Percentiles rank a stretch among this genome's conserved stretches.
These are phyloP conservation scores for Sungouiozyma intestinalis DNA, from an alignment of 805 yeast species.

Conservation along the genomic window DNA sequence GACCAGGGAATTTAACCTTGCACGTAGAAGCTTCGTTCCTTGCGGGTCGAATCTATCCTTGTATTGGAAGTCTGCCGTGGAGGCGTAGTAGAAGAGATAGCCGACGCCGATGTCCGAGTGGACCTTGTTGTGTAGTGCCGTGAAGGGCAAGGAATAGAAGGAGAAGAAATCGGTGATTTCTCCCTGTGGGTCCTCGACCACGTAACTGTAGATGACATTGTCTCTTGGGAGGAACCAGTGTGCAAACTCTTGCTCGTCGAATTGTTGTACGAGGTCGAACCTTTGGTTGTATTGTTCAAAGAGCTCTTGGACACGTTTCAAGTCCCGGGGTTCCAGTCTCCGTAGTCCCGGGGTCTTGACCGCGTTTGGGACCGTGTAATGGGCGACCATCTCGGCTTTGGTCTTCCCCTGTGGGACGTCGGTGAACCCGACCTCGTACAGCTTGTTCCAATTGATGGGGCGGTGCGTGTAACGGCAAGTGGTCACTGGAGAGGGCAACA, in stretches of 20 bases:
- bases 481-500: constrained; percentile 85
- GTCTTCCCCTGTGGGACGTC: constrained; percentile 66
- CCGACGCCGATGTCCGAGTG: constrained; percentile 74
- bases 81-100: constrained; percentile 81
- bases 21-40: constrained; percentile 37
- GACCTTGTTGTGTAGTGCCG: constrained; percentile 55
- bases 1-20: constrained; percentile 52
- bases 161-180: constrained; percentile 81
- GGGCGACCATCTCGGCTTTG: constrained; percentile 58
- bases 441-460: constrained; percentile 83
- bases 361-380: constrained; percentile 46
- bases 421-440: constrained; percentile 84
- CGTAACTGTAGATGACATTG: constrained; percentile 66
- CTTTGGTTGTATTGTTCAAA: constrained; percentile 53
- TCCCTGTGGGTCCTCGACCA: constrained; percentile 41
- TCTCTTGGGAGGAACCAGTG: constrained; percentile 73
- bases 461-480: constrained; percentile 88
- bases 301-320: constrained; percentile 51
- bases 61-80: constrained; percentile 45
- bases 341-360: constrained; percentile 44
- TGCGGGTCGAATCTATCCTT: constrained; percentile 31
- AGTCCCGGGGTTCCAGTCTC: constrained; percentile 45
- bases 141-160: constrained; percentile 79
- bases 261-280: constrained; percentile 64
- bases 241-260: constrained; percentile 44